A percentile compares a stretch with the other conserved stretches of the same genome.
These are phyloP conservation scores for Nephelium lappaceum DNA, from an alignment of 345 rosid species.

Conservation along the genomic window DNA sequence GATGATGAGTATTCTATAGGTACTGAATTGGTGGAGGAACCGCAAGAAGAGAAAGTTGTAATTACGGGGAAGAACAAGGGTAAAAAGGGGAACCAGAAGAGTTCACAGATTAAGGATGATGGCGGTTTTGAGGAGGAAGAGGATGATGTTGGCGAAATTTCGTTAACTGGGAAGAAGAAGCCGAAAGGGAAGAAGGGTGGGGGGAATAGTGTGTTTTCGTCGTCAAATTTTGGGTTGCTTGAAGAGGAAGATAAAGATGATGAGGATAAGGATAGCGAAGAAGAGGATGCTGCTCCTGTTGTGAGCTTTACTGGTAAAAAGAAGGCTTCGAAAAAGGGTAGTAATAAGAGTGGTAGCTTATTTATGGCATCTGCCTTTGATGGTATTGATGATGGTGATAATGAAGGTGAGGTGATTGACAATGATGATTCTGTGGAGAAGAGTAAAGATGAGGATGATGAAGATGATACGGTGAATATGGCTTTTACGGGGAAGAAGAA, in stretches of 20 bases:
- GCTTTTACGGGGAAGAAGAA: conserved; percentile 54
- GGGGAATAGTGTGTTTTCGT: conserved; percentile 23
- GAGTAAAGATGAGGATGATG: conserved; percentile 41
- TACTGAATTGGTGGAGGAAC: conserved; percentile 59
- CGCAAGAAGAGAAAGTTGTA: conserved; percentile 41
- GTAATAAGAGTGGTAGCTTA: conserved; percentile 40
- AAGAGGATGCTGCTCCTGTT: conserved; percentile 42
- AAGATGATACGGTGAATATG: conserved; percentile 41
- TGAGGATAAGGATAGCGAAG: conserved; percentile 32
- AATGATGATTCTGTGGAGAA: conserved; percentile 23
- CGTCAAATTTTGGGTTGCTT: conserved; percentile 52
- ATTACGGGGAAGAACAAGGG: conserved; percentile 65
- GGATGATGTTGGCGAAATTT: conserved; percentile 41
- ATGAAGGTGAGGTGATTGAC: conserved; percentile 41
- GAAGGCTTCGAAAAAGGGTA: conserved; percentile 47
- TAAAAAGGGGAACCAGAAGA: conserved; percentile 57
- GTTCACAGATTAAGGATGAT: conserved; percentile 29
- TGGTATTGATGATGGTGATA: conserved; percentile 50
- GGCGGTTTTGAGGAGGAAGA: conserved; percentile 35
- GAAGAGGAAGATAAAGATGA: conserved; percentile 46
- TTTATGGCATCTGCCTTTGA: conserved; percentile 52
- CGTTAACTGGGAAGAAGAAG: conserved; percentile 58
- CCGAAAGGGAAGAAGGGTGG: conserved; percentile 50
- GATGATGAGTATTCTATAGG: conserved; percentile 83
- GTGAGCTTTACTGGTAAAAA: conserved; percentile 49